phyloP scores from a whole-genome alignment of 495 filamentous ascomycete genomes.

The Lophium mytilinum region DNA sequence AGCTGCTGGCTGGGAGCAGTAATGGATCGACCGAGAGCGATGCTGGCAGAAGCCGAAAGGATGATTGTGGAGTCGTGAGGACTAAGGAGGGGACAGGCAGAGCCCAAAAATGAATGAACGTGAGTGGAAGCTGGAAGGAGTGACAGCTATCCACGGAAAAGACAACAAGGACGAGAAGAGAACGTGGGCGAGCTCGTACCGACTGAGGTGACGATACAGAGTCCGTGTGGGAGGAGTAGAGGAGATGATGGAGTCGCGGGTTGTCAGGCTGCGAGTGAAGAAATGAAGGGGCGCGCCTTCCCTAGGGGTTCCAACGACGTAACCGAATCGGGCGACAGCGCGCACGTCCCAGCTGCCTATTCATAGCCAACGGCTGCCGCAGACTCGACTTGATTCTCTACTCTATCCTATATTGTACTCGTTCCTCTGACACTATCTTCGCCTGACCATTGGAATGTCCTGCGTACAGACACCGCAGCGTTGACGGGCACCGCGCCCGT shows the following conservation, averaged over 20 bases:
- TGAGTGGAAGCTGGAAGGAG: constrained; percentile 26
- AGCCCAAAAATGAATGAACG: constrained; percentile 23
- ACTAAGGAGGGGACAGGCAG: constrained; percentile 27
- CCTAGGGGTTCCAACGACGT: constrained; percentile 4
- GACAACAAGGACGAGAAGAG: constrained; percentile 14
- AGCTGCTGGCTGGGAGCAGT: constrained; percentile 23
- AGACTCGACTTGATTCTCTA: too few relatives aligned
- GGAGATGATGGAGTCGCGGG: constrained; percentile 15
- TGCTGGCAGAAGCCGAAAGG: constrained; percentile 12
- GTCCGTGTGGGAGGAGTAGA: constrained; percentile 15
- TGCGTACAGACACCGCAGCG: too few relatives aligned
- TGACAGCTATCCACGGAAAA: constrained; percentile 25
- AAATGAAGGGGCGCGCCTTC: constrained; percentile 1
- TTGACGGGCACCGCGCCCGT: too few relatives aligned
- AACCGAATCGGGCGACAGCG: neutral
- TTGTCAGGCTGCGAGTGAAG: constrained; percentile 1
- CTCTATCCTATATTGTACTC: too few relatives aligned
- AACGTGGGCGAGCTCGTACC: constrained; percentile 24
- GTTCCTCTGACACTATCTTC: too few relatives aligned
- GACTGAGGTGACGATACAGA: constrained; percentile 22
- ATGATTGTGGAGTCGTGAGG: constrained; percentile 11
- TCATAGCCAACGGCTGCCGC: too few relatives aligned
- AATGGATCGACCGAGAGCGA: constrained; percentile 27
- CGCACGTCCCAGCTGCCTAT: neutral
- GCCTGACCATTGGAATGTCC: too few relatives aligned